Evolutionary conservation across 1,284 basidiomycete species (phyloP), one percentile per base, ranked within the genome.

Genomic region (Trametes versicolor): DNA sequence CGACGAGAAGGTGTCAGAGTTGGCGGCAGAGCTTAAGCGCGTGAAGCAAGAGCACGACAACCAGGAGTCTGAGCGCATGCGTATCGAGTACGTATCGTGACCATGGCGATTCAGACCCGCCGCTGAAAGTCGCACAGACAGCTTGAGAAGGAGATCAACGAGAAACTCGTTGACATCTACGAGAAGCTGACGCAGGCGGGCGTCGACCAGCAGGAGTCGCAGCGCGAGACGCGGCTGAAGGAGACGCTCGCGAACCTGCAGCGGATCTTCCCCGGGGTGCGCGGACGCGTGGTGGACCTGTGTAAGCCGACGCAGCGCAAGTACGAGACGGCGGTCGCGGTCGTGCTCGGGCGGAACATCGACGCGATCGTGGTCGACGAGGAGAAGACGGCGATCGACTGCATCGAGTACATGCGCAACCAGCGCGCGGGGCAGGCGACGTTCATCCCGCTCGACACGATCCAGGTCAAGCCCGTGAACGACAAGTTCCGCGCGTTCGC

Each of bases 391-490:
- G 98, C 96, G 1, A 98, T 99, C 67, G 95, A 97, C 73, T 99
- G 98, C 78, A 98, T 99, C 73, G 94, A 97, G 92, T 99, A 98
- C 77, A 89, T 99, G 85, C 93, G 96, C 66, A 96, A 93, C 73
- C 96, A 98, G 78, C 92, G 97, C 37, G 90, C 92, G 0, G 97
- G 97, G 1, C 95, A 96, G 78, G 96, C 96, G 8, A 99, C 97
- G 0, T 99, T 99, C 81, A 92, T 99, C 56, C 98, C 98, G 0
- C 90, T 99, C 13, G 97, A 99, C 77, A 97, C 95, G 1, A 97
- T 99, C 70, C 94, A 96, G 74, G 91, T 93, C 54, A 98, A 97
- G 77, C 91, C 95, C 1, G 86, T 97, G 70, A 97, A 97, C 70
- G 98, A 99, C 80, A 96, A 96, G 75, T 94, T 95, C 76, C 91